Conservation (phyloP, 176 grass and related monocot species). For the Secale cereale region DNA sequence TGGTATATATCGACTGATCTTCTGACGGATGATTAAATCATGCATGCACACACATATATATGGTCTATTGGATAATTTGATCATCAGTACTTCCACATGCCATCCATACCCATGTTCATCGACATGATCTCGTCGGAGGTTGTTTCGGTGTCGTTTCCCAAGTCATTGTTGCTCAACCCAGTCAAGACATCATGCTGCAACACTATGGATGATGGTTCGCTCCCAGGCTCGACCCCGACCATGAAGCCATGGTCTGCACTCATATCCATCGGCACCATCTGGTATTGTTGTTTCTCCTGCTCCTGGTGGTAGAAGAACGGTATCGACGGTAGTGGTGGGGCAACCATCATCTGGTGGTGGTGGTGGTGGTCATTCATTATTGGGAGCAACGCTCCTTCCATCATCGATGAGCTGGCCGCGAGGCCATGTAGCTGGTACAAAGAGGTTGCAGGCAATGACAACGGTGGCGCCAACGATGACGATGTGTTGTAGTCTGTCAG, state of each 20-base stretch:
- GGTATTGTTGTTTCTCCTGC: not conserved
- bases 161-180: not conserved
- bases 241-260: not conserved
- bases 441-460: not conserved
- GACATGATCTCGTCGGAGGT: constrained; percentile 13
- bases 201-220: constrained; percentile 16
- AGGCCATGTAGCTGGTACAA: not conserved
- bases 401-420: not conserved
- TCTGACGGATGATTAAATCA: not conserved
- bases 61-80: too few species aligned
- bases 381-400: not conserved
- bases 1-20: not conserved
- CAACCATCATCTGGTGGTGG: too few species aligned
- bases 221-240: not conserved
- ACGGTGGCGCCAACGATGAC: not conserved
- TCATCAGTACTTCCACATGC: constrained; percentile 15
- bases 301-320: not conserved
- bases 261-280: not conserved
- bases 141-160: not conserved
- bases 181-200: constrained; percentile 17
- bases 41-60: not conserved
- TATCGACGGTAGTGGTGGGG: not conserved
- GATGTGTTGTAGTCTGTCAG: not conserved
- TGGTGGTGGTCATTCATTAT: not conserved
- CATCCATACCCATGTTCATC: not conserved